Conservation (phyloP, 2,329 filamentous ascomycete species). For the Macroventuria anomochaeta region DNA sequence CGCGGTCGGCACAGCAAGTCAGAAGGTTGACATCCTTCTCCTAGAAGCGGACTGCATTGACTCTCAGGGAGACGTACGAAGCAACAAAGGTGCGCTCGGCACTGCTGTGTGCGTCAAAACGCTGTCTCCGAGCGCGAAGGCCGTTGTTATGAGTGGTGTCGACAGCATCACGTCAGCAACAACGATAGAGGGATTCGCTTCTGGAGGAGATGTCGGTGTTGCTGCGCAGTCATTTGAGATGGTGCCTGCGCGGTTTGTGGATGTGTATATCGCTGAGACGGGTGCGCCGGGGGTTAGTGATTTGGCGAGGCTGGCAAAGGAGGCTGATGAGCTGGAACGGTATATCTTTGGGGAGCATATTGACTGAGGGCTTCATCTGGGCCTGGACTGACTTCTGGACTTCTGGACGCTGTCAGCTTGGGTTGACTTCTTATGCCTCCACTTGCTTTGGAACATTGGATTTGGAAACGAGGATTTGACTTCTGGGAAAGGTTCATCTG, state of each 20-base stretch:
- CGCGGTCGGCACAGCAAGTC: conserved; percentile 61
- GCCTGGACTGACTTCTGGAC: background rate
- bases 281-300: conserved; percentile 28
- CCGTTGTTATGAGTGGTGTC: conserved; percentile 64
- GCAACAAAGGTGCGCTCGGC: conserved; percentile 70
- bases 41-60: conserved; percentile 71
- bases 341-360: conserved; percentile 23
- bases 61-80: conserved; percentile 64
- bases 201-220: too few relatives aligned
- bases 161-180: conserved; percentile 39
- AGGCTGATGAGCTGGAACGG: conserved; percentile 29
- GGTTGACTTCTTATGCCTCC: background rate
- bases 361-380: background rate
- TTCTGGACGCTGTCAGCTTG: background rate
- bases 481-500: conserved; percentile 13
- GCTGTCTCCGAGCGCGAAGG: conserved; percentile 54
- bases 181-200: background rate
- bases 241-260: conserved; percentile 36
- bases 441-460: background rate
- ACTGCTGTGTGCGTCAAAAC: conserved; percentile 63
- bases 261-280: conserved; percentile 41
- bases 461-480: background rate
- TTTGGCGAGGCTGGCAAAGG: conserved; percentile 20
- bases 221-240: conserved; percentile 37
- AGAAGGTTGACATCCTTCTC: conserved; percentile 63